Evolutionary conservation across 192 early-diverging fungal genomes (phyloP).

Genomic region (Backusella luteola): DNA sequence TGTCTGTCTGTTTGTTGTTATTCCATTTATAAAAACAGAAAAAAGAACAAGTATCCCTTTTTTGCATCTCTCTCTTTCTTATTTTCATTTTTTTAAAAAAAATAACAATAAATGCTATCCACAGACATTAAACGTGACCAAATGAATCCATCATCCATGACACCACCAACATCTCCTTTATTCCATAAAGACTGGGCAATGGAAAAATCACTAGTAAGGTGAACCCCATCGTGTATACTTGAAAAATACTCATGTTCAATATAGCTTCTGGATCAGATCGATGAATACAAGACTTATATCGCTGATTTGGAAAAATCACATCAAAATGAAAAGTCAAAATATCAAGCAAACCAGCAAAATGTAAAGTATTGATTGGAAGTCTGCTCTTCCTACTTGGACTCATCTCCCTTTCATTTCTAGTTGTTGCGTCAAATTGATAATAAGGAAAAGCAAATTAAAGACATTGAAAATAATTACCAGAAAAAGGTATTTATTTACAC

Average conservation of each 20-base stretch:
- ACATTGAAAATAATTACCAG: background rate
- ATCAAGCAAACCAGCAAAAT: background rate
- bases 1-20: background rate
- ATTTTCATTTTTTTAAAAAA: background rate
- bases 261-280: slow-evolving; percentile 6
- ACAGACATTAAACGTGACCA: background rate
- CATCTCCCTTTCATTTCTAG: background rate
- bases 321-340: background rate
- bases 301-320: background rate
- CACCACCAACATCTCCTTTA: background rate
- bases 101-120: background rate
- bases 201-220: slow-evolving; percentile 16
- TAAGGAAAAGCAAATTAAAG: background rate
- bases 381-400: background rate
- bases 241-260: background rate
- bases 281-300: background rate
- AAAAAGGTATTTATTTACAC: background rate
- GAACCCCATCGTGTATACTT: background rate
- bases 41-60: background rate
- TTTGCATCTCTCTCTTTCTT: background rate
- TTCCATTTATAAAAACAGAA: background rate
- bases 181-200: slow-evolving; percentile 18
- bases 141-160: background rate
- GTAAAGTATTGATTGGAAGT: background rate
- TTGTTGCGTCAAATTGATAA: slow-evolving; percentile 17